Percentiles rank a stretch among this genome's conserved stretches.
phyloP scores from a whole-genome alignment of 768 basidiomycete genomes.

The Kwoniella shandongensis region DNA sequence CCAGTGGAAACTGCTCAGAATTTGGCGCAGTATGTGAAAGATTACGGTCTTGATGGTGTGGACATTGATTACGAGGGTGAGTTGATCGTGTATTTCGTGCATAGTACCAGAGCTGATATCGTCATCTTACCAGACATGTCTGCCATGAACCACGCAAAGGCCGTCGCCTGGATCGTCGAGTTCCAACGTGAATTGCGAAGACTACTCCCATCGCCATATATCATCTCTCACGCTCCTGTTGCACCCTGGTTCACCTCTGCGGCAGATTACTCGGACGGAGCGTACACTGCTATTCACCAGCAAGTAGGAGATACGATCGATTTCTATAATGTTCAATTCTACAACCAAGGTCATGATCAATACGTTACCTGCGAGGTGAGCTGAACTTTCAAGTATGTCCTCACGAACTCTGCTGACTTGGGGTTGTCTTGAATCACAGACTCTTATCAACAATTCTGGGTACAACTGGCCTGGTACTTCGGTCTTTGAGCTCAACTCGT shows the following conservation, averaged over 20 bases:
- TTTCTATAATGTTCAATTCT: slow-evolving; percentile 57
- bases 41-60: slow-evolving; percentile 66
- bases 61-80: slow-evolving; percentile 67
- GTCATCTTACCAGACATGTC: slow-evolving; percentile 34
- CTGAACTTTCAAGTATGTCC: background rate
- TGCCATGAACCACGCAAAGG: slow-evolving; percentile 46
- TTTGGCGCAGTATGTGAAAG: slow-evolving; percentile 66
- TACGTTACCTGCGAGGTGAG: slow-evolving; percentile 43
- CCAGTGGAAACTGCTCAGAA: slow-evolving; percentile 64
- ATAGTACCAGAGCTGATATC: slow-evolving; percentile 1
- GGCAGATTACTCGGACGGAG: slow-evolving; percentile 55
- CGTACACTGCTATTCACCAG: slow-evolving; percentile 61
- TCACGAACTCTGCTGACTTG: background rate
- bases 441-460: slow-evolving; percentile 63
- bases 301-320: slow-evolving; percentile 64
- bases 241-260: slow-evolving; percentile 53
- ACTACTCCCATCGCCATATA: slow-evolving; percentile 42
- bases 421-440: slow-evolving; percentile 16
- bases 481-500: slow-evolving; percentile 63
- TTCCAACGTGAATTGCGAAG: slow-evolving; percentile 49
- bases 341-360: slow-evolving; percentile 49
- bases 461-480: slow-evolving; percentile 65
- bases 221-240: slow-evolving; percentile 53
- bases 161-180: slow-evolving; percentile 49
- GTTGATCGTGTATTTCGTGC: background rate